Base-by-base conservation (phyloP, 192 early-diverging fungal species). In the Geranomyces michiganensis region DNA sequence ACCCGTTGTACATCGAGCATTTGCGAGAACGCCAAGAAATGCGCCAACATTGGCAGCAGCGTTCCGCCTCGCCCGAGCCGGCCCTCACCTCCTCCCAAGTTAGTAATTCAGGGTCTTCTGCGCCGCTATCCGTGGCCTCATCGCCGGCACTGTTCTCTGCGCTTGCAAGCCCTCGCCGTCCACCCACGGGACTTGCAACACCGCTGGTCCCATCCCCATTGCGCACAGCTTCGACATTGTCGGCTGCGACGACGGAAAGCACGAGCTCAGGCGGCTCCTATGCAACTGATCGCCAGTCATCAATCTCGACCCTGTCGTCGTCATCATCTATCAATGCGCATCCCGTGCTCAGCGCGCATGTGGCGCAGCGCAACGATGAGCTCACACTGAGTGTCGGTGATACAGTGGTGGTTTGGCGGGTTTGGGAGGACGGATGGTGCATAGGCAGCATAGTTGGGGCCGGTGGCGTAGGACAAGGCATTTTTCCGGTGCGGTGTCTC, bases 381-480 rank as follows among this genome's bases (percentile, higher is more conserved):
- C 13, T 70, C 17, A 3, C 53, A 7, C n/a, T 70, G 29, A 19
- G 26, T n/a, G 19, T 17, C 13, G 68, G 68, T 0, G 68, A 70
- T 41, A 19, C 30, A 8, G 68, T 70, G 29, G 44, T 41, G 17
- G 58, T 70, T 7, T 70, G 68, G 68, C 55, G 68, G 26, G 68
- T 70, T 4, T 70, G 68, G 68, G 68, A 70, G 30, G 68, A 70
- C 44, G 68, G 68, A 7, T 70, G 68, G 68, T 70, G 68, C 26
- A 8, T 30, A 22, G 68, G 68, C 19, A 44, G 26, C 56, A 22
- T 70, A 6, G 8, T 70, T 17, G 15, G 41, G 17, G 29, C 1
- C 26, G 26, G 29, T 17, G 31, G 55, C 36, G 43, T 17, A 6
- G 21, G 32, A n/a, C 56, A 70, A 45, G 68, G 68, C n/a, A 36